A percentile compares a stretch with the other conserved stretches of the same genome.
Evolutionary conservation across 805 yeast genomes (phyloP).

Genomic region (Vanderwaltozyma verrucispora): DNA sequence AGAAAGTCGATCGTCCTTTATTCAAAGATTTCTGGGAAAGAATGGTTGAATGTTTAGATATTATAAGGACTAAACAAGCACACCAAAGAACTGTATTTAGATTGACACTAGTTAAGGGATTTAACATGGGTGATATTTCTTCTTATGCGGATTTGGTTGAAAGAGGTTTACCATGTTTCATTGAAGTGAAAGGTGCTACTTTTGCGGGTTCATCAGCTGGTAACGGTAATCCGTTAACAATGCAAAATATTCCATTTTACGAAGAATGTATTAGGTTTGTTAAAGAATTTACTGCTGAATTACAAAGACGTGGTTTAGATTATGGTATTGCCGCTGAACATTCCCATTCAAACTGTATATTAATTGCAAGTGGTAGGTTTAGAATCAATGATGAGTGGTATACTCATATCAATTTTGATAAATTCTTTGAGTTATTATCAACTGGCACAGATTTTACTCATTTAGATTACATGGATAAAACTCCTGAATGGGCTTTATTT

Average conservation of each 20-base stretch:
- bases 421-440: constrained; percentile 59
- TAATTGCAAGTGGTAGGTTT: constrained; percentile 70
- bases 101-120: constrained; percentile 83
- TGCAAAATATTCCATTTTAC: constrained; percentile 92
- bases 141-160: constrained; percentile 84
- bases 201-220: constrained; percentile 83
- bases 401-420: constrained; percentile 79
- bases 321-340: constrained; percentile 91
- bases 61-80: constrained; percentile 56
- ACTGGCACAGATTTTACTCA: constrained; percentile 60
- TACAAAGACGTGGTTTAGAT: constrained; percentile 53
- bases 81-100: constrained; percentile 89
- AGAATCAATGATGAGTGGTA: constrained; percentile 65
- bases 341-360: constrained; percentile 87
- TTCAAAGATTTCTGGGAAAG: constrained; percentile 92
- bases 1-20: constrained; percentile 79
- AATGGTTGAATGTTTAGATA: constrained; percentile 68
- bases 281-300: constrained; percentile 45
- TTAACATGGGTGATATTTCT: constrained; percentile 69
- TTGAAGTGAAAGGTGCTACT: constrained; percentile 91
- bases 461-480: constrained; percentile 67
- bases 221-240: constrained; percentile 80
- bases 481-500: constrained; percentile 88
- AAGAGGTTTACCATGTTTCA: constrained; percentile 73
- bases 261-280: constrained; percentile 82